These are phyloP conservation scores for Linnemannia hyalina DNA, from an alignment of 192 early-diverging fungal genomes.

Conservation along the genomic window DNA sequence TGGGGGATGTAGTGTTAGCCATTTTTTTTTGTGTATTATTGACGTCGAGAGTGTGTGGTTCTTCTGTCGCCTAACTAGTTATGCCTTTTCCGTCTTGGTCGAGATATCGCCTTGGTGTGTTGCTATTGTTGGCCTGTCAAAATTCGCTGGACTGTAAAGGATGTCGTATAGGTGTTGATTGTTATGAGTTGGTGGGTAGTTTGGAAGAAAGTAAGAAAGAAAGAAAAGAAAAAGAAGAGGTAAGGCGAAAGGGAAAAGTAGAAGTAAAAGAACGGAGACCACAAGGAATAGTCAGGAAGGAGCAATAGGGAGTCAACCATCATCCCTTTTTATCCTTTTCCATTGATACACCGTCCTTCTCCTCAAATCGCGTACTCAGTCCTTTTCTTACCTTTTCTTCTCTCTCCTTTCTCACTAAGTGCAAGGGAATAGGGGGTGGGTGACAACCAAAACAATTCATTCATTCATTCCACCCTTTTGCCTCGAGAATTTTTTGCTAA, in stretches of 20 bases:
- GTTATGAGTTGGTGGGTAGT: background rate
- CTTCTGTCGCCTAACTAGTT: background rate
- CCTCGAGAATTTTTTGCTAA: background rate
- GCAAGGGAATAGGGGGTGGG: background rate
- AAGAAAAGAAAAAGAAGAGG: background rate
- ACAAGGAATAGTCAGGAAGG: background rate
- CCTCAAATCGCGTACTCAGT: background rate
- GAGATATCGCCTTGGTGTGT: background rate
- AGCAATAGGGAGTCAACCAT: background rate
- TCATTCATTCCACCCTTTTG: background rate
- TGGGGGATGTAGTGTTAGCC: conserved; percentile 11
- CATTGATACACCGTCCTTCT: background rate
- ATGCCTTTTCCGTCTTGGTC: background rate
- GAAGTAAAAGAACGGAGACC: background rate
- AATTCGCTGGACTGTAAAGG: background rate
- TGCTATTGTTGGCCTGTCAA: background rate
- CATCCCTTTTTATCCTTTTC: background rate
- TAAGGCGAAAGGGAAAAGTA: background rate
- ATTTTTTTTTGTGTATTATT: background rate
- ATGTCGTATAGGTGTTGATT: background rate
- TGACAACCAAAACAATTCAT: background rate
- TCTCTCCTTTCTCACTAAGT: background rate
- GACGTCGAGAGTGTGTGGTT: background rate
- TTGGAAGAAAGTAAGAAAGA: background rate
- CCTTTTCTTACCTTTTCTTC: background rate